Conservation (phyloP, 345 rosid species). For the Pugionium cornutum region DNA sequence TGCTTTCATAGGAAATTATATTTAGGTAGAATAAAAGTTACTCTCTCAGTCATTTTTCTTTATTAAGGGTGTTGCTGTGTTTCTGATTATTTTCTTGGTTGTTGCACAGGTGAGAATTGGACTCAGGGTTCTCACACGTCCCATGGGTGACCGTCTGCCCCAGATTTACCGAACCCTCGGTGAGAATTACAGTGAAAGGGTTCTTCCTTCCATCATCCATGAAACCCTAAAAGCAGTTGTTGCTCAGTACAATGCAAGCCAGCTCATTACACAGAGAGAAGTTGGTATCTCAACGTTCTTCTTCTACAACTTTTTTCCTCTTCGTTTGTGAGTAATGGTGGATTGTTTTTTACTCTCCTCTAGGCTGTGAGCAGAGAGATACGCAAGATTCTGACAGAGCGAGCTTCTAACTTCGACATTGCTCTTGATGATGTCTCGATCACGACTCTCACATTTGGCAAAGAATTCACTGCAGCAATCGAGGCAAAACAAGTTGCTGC, state of each 20-base stretch:
- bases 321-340: not conserved
- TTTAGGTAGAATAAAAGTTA: too few species aligned
- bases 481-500: slow-evolving; percentile 98
- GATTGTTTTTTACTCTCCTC: not conserved
- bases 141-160: slow-evolving; percentile 67
- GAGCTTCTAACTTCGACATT: slow-evolving; percentile 72
- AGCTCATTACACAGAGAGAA: slow-evolving; percentile 96
- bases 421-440: slow-evolving; percentile 86
- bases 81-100: slow-evolving; percentile 23
- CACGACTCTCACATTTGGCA: slow-evolving; percentile 83
- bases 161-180: slow-evolving; percentile 77
- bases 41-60: too few species aligned
- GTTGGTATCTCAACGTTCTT: slow-evolving; percentile 35
- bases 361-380: slow-evolving; percentile 71
- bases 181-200: slow-evolving; percentile 81
- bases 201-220: slow-evolving; percentile 83
- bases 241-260: slow-evolving; percentile 95
- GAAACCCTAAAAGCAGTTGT: slow-evolving; percentile 93
- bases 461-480: slow-evolving; percentile 90
- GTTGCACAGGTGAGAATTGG: slow-evolving; percentile 82
- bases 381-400: slow-evolving; percentile 76
- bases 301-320: not conserved
- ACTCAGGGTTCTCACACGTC: slow-evolving; percentile 93
- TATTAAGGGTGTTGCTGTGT: too few species aligned
- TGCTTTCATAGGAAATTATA: too few species aligned